These are phyloP conservation scores for Eucalyptus erythrocorys DNA, from an alignment of 345 rosid genomes.

Conservation along the genomic window DNA sequence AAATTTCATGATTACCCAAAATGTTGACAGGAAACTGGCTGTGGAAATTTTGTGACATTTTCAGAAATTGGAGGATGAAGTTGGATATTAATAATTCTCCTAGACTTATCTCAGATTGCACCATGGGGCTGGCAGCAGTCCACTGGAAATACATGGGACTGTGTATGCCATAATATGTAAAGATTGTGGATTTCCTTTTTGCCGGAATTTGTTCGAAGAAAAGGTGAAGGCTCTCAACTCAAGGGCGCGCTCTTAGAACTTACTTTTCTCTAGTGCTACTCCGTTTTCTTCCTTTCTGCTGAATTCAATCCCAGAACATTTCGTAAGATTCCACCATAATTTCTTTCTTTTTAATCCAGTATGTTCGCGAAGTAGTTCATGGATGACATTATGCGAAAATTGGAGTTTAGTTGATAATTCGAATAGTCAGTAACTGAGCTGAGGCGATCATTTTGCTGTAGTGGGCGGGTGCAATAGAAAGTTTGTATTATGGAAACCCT, in stretches of 20 bases:
- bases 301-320: background rate
- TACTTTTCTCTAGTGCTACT: background rate
- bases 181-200: conserved; percentile 56
- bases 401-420: background rate
- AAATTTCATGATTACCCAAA: conserved; percentile 70
- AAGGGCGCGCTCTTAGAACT: conserved; percentile 29
- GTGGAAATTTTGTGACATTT: background rate
- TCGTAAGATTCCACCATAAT: background rate
- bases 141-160: conserved; percentile 84
- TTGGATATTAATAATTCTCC: background rate
- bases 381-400: background rate
- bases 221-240: conserved; percentile 74
- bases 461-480: conserved; percentile 94
- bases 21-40: conserved; percentile 61
- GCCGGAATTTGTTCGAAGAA: conserved; percentile 55
- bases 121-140: conserved; percentile 82
- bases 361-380: background rate
- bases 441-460: conserved; percentile 3
- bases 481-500: conserved; percentile 54
- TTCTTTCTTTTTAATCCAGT: background rate
- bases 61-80: background rate
- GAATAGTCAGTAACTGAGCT: background rate
- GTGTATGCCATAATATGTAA: conserved; percentile 67
- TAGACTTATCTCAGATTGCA: conserved; percentile 39
- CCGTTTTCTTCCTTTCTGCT: background rate